Evolutionary conservation across 1,284 basidiomycete genomes (phyloP).

Genomic region (Kwoniella shivajii): DNA sequence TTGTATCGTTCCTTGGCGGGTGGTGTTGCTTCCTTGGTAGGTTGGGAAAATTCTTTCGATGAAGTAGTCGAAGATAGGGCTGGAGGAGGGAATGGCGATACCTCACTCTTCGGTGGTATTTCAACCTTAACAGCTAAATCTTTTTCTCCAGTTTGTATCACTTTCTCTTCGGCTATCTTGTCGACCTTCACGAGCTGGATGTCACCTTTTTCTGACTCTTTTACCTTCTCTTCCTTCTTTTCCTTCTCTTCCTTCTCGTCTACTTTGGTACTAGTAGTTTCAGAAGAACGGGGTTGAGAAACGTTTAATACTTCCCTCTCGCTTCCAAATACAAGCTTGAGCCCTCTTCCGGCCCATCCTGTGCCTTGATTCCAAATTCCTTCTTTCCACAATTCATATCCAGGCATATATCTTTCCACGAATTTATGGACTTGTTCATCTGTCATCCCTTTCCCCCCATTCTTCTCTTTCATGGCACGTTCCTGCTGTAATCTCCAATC

Average conservation of each 20-base stretch:
- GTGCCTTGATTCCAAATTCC: constrained; percentile 22
- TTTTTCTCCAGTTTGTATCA: background rate
- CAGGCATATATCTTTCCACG: constrained; percentile 53
- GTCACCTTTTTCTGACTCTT: background rate
- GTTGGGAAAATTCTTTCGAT: background rate
- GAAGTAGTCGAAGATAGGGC: no score
- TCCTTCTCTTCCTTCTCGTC: background rate
- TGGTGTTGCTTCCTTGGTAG: background rate
- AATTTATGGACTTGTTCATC: constrained; percentile 74
- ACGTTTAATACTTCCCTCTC: constrained; percentile 41
- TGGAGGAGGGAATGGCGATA: background rate
- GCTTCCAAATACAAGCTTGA: constrained; percentile 37
- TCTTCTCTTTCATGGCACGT: constrained; percentile 76
- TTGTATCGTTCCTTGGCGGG: constrained; percentile 30
- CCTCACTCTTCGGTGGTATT: background rate
- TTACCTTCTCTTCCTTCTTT: background rate
- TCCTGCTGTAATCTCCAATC: constrained; percentile 83
- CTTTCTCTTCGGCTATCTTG: background rate
- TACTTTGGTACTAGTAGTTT: no score
- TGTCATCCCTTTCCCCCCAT: constrained; percentile 82
- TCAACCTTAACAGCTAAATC: background rate
- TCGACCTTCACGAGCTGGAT: background rate
- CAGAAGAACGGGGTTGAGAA: constrained; percentile 6
- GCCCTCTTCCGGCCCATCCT: constrained; percentile 36
- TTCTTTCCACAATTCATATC: constrained; percentile 39